Base-by-base conservation (phyloP, 106 monocot species). In the Allium cepa region DNA sequence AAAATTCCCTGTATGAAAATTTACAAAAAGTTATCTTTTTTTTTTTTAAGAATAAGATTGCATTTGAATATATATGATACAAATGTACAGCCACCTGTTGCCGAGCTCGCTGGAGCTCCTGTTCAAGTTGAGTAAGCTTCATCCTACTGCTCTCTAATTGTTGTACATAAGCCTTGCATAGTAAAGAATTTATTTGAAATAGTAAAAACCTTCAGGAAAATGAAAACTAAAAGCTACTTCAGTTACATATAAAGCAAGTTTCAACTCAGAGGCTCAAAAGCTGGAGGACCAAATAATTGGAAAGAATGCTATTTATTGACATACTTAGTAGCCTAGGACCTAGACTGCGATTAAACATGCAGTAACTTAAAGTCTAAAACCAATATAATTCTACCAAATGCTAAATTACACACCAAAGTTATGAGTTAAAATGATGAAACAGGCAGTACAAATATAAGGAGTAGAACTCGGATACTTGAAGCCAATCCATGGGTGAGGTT, bases 91-190 rank as follows among this genome's bases (percentile, higher is more conserved):
- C 36, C 36, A 86, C 90, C 76, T 86, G 86, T 56, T 90, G 90
- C 13, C 90, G 86, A 79, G 90, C 86, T 28, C 81, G 78, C 55
- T 86, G 86, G 26, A 90, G 80, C 50, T 90, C 90, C 76, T 86
- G 86, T 73, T 90, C 90, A 66, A 90, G 73, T 58, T 86, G 85
- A 48, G 74, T 79, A 66, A 90, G 85, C 73, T 90, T 90, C 56
- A 90, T 75, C 59, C 84, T 83, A 36, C 90, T 90, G 68, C 72
- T 86, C 69, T 90, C 86, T 55, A 90, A 68, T 72, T 90, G 90
- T 79, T 90, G 90, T n/a, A 90, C 86, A 76, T 90, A 90, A 62
- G 90, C 86, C 90, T 86, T 65, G 22, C 17, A 67, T 63, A 73
- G 8, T 49, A 66, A 7, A 76, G 17, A 69, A 18, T 11, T n/a